Base-by-base conservation (phyloP, 2,329 filamentous ascomycete genomes). In the Sporothrix variecibatus region DNA sequence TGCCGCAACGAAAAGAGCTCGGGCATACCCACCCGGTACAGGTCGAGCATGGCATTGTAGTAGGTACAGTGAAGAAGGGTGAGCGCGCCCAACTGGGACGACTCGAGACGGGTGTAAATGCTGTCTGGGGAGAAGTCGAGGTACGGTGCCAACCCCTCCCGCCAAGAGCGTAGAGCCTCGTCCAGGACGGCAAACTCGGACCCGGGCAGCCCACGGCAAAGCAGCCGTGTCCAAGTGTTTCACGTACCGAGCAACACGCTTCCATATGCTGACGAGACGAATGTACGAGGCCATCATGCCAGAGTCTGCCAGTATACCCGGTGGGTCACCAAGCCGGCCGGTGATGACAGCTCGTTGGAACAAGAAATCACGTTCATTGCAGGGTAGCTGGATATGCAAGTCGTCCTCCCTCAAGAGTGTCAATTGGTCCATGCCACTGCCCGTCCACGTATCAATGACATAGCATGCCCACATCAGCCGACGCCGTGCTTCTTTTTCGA, bases 361-460 rank as follows among this genome's bases (percentile, higher is more conserved):
- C 78, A 90, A 87, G 73, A 86, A 86, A 74, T 86, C 85, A 1
- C 83, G 82, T 78, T 87, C 85, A 75, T 86, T 86, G 77, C 84
- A 86, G 0, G 85, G 85, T 9, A 86, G 81, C 73, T 85, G 83
- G 62, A 87, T 81, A 73, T 83, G 82, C 75, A 87, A 81, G 15
- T 80, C 79, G 7, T 74, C 26, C 7, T 69, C 65, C 17, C 67
- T 20, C 28, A 74, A 9, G 38, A 76, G 67, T 20, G 51, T 73
- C 56, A 76, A 38, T 65, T 74, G 72, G 68, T 76, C 75, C 38
- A 76, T 69, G 38, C 75, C 75, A n/a, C 71, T 49, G 68, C 85
- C 83, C 3, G 82, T 81, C 9, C 80, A 77, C 71, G 84, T 83
- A 76, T 86, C 85, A 64, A 86, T 83, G 75, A 86, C 84, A 75